Evolutionary conservation across 148 eudicot genomes (phyloP), one percentile per base, ranked within the genome.

Genomic region (Persicaria maculosa): DNA sequence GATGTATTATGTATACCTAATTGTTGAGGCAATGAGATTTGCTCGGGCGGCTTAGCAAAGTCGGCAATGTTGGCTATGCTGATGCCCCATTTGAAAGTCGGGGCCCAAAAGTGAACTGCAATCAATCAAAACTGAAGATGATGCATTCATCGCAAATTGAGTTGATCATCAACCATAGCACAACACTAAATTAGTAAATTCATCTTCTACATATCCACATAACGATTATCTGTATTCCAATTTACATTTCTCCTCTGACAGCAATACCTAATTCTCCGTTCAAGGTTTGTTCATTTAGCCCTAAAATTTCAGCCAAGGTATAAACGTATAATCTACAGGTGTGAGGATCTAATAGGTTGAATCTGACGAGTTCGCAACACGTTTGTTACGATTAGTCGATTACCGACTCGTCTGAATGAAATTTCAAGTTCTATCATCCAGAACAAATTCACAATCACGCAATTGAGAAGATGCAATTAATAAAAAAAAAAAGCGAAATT

Each of bases 71-170:
- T 84, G 5, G 84, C 86, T 31, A 84, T 62, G 76, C 81, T 84
- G 71, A 84, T 78, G 3, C 74, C 84, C 86, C 86, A 80, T 54
- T 81, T 84, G 68, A 81, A 79, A 2, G 86, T 81, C 57, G 84
- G 81, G 3, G 81, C 86, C 84, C 86, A 84, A n/a, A 81, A 84
- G 74, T 84, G 84, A 81, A 84, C 85, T 82, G 80, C 71, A 62
- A 25, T 65, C 10, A 2, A 14, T 12, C 70, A 65, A 43, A 5
- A 65, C 3, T 31, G 40, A 8, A 48, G 52, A 48, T 48, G 52
- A 48, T 48, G 52, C 52, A 48, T 48, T 48, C 52, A 48, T 48
- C 3, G 52, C 52, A 48, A 47, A 48, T 9, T 48, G 52, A 48
- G 52, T 8, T 48, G 52, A 48, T 48, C 52, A 6, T 48, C 52